Base-by-base conservation (phyloP, 1,284 basidiomycete genomes). In the Prillingera fragicola region DNA sequence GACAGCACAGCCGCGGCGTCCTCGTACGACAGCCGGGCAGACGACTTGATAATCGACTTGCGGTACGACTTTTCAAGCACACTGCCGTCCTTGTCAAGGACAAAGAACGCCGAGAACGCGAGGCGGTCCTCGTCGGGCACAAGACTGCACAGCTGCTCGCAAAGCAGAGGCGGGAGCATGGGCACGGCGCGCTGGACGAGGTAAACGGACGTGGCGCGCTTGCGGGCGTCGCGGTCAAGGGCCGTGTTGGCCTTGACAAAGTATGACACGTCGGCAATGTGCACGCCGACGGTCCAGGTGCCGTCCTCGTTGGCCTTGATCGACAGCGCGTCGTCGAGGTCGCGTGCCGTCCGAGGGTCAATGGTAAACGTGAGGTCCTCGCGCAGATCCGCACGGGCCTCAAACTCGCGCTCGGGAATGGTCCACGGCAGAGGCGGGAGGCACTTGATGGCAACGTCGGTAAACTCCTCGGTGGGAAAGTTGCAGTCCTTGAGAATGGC, bases 401-500 rank as follows among this genome's bases (percentile, higher is more conserved):
- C 85, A 46, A 84, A 77, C 70, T 97, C 92, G 52, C 86, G 81
- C 55, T 96, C 90, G 13, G 95, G 91, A 57, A 98, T 84, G 29
- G 85, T 87, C 54, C 36, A 37, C 8, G 92, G 91, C 47, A 86
- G 77, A 28, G 94, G 90, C 23, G 95, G 95, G 24, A 98, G 74
- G 66, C 92, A 96, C 70, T 96, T 96, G 59, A 91, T 71, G n/a
- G 95, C 91, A 59, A 86, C 86, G 36, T 92, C 89, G 13, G 83
- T 80, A 68, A 92, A 92, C 54, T 94, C 89, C 67, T 94, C 89
- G 0, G 87, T 87, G 1, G 89, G 89, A 81, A 92, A 92, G 72
- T 97, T 96, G 77, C 90, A 95, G 69, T 98, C 94, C 71, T 97
- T 97, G 56, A 99, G 78, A 48, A 99, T 75, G 12, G 95, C 95